phyloP scores from a whole-genome alignment of 495 filamentous ascomycete genomes.

The Polyplosphaeria fusca region DNA sequence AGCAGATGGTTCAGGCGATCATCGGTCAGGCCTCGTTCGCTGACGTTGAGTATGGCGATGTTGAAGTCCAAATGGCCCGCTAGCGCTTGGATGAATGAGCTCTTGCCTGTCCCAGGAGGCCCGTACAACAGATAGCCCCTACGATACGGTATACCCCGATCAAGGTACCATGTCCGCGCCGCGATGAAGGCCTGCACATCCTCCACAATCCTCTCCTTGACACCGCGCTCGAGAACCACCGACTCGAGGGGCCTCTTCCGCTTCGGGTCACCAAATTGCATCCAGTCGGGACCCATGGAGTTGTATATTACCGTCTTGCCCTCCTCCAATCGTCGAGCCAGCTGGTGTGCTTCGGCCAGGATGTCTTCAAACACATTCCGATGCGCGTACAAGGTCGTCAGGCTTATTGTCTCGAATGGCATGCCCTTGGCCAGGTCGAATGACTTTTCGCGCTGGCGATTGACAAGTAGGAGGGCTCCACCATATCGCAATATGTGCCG shows the following conservation, averaged over 20 bases:
- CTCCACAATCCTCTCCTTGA: constrained; percentile 78
- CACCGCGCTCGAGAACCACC: constrained; percentile 79
- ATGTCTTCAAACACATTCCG: constrained; percentile 82
- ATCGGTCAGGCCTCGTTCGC: constrained; percentile 88
- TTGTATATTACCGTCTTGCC: constrained; percentile 96
- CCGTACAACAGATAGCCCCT: constrained; percentile 92
- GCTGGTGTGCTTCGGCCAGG: constrained; percentile 76
- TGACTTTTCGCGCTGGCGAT: constrained; percentile 76
- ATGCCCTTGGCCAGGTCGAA: constrained; percentile 67
- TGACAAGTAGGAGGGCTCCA: constrained; percentile 79
- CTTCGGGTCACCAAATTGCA: constrained; percentile 79
- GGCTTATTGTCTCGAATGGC: constrained; percentile 89
- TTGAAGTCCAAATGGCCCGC: constrained; percentile 90
- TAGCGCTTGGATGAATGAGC: constrained; percentile 91
- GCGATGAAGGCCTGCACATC: constrained; percentile 82
- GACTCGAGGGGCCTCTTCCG: constrained; percentile 84
- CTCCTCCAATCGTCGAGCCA: constrained; percentile 72
- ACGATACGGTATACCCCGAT: constrained; percentile 92
- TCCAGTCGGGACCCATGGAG: constrained; percentile 75
- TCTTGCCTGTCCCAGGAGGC: constrained; percentile 92
- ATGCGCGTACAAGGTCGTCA: constrained; percentile 86
- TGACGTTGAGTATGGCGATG: constrained; percentile 90
- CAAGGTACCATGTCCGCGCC: constrained; percentile 82
- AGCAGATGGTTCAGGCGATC: constrained; percentile 85
- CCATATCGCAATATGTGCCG: constrained; percentile 81